Evolutionary conservation across 1,284 basidiomycete genomes (phyloP), one percentile per base, ranked within the genome.

Genomic region (Trichosporon sp.): DNA sequence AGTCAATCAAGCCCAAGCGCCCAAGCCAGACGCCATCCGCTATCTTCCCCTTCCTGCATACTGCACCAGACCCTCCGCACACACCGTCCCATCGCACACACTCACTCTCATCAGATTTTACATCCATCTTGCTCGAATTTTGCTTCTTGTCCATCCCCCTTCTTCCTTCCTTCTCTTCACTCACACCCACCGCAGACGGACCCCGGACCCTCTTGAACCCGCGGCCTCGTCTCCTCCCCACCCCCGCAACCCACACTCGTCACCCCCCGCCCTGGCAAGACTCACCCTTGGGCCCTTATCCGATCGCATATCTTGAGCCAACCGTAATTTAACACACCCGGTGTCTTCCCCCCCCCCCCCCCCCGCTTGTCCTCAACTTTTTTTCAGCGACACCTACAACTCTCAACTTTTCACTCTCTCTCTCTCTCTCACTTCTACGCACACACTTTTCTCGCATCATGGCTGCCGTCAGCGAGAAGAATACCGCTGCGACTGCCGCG

Each of bases 301-400:
- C 48, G 48, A 51, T 51, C 48, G 8, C 48, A 51, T 51, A 51
- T 51, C 48, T 51, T 51, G 48, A 51, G 48, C 48, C 48, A 51
- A 51, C 48, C 48, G 48, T 16, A 51, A 6, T 21, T 26, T 26
- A 26, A 26, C n/a, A 51, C 11, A 51, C 48, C 48, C 48, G 48
- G 19, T 5, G 37, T 38, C 37, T 38, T 37, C n/a, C 16, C 2
- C 19, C 2, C 12, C 46, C 46, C 46, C n/a, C 46, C 16, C n/a
- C n/a, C n/a, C n/a, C n/a, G n/a, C n/a, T n/a, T n/a, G n/a, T 12
- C 14, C 14, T 6, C 46, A 48, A 48, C 46, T 48, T n/a, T 54
- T 54, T 54, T 54, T 54, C 48, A 54, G n/a, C 48, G 19, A 54
- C 19, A 54, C n/a, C 19, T 54, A 8, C 2, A 46, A 1, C 43